Evolutionary conservation across 371 early-diverging fungal species (phyloP).

Genomic region (Choanephora cucurbitarum): DNA sequence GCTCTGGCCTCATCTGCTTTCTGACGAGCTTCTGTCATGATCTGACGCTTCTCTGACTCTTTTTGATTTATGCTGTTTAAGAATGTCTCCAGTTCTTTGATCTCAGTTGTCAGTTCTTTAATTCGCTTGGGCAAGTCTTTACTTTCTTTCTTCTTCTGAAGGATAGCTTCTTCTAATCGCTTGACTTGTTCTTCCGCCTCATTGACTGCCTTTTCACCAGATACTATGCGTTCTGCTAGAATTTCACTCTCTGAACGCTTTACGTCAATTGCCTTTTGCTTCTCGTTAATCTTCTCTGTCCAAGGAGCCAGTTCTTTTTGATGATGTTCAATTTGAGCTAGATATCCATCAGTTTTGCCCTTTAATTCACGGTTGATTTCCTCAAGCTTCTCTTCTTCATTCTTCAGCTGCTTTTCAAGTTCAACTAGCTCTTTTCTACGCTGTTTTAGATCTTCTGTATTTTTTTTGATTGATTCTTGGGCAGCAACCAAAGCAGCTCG

Average conservation of each 20-base stretch:
- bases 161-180: constrained; percentile 21
- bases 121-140: constrained; percentile 40
- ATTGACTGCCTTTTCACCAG: constrained; percentile 55
- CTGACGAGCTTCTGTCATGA: constrained; percentile 50
- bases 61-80: constrained; percentile 23
- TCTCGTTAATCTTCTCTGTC: constrained; percentile 74
- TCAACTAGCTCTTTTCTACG: constrained; percentile 58
- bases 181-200: constrained; percentile 65
- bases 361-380: constrained; percentile 77
- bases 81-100: constrained; percentile 53
- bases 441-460: constrained; percentile 56
- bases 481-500: constrained; percentile 48
- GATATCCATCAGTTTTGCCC: constrained; percentile 79
- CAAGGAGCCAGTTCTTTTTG: constrained; percentile 84
- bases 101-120: constrained; percentile 45
- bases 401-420: constrained; percentile 62
- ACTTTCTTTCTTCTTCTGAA: constrained; percentile 30
- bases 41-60: constrained; percentile 39
- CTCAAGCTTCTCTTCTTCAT: constrained; percentile 74
- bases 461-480: constrained; percentile 54
- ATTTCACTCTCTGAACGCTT: constrained; percentile 77
- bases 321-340: constrained; percentile 72
- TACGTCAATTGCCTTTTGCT: constrained; percentile 75
- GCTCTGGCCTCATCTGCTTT: constrained; percentile 70
- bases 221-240: constrained; percentile 60